Conservation (phyloP, 176 grass and related monocot species). For the Aegilops bicornis region DNA sequence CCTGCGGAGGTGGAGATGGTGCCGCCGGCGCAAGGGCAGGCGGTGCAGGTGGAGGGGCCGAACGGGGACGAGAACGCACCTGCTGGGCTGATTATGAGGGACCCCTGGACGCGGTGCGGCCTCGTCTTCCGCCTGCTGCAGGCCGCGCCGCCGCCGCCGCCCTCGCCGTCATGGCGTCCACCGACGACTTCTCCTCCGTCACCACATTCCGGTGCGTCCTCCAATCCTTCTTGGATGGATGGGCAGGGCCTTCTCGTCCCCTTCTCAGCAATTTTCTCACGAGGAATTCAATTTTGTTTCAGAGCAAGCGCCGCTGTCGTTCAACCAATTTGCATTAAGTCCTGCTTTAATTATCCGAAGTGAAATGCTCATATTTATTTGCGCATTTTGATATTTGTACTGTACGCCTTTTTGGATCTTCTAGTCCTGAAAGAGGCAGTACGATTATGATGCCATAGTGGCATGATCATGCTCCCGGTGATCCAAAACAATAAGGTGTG, state of each 20-base stretch:
- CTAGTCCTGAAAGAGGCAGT: neutral
- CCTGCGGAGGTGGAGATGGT: too few species aligned
- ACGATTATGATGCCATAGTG: too few species aligned
- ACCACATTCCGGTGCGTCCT: neutral
- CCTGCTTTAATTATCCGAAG: too few species aligned
- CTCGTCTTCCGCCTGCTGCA: neutral
- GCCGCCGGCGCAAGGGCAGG: neutral
- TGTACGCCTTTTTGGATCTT: neutral
- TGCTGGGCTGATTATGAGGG: neutral
- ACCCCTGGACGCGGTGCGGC: neutral
- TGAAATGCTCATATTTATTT: too few species aligned
- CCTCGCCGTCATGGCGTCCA: neutral
- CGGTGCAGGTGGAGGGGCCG: too few species aligned
- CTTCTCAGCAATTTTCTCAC: neutral
- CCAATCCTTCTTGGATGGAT: too few species aligned
- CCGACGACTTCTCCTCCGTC: neutral
- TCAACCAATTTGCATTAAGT: too few species aligned
- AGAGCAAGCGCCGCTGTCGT: neutral
- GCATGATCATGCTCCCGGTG: too few species aligned
- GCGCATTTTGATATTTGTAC: neutral
- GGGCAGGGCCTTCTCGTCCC: neutral
- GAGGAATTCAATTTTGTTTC: neutral
- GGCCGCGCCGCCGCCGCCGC: neutral
- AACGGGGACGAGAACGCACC: neutral
- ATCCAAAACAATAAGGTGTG: too few species aligned